Evolutionary conservation across 768 basidiomycete genomes (phyloP), one percentile per base, ranked within the genome.

Genomic region (Kwoniella bestiolae): DNA sequence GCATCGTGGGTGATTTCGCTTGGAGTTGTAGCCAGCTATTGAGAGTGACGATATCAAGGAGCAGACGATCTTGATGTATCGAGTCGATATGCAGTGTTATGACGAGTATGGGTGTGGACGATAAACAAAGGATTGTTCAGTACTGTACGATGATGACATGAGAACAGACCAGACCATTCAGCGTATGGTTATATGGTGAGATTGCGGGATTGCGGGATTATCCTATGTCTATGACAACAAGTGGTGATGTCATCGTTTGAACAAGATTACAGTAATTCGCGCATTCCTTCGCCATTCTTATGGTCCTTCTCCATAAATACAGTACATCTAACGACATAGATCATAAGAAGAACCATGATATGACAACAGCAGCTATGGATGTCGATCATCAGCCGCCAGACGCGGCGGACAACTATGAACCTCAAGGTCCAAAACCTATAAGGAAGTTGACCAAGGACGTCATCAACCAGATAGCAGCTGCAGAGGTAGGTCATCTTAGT

Each of bases 391-490:
- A 5, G n/a, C 34, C n/a, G 14, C 1, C 60, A 1, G 53, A 63
- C 5, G 23, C 12, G n/a, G 49, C 11, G 14, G 68, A 55, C 21
- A 57, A 60, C 11, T 66, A 52, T 47, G 70, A 66, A 47, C 74
- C 74, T 4, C 32, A 47, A 14, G 71, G 73, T 4, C 82, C 83
- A 3, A 76, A 67, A 44, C 81, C 82, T 5, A 96, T 96, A 63
- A 85, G 85, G 53, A 86, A 89, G 25, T 86, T 95, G 1, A 86
- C 89, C 21, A 88, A 94, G 70, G 87, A 89, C 1, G 87, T 94
- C 52, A 91, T 97, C 57, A 95, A 95, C 75, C 86, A 90, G 45
- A 97, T 97, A 70, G 94, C 94, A 11, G 86, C 86, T 0, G 85
- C 85, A 31, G 86, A 86, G 80, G 85, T 84, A 44, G 45, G 83